phyloP scores from a whole-genome alignment of 805 yeast genomes.

The Isabelozyma heimii region DNA sequence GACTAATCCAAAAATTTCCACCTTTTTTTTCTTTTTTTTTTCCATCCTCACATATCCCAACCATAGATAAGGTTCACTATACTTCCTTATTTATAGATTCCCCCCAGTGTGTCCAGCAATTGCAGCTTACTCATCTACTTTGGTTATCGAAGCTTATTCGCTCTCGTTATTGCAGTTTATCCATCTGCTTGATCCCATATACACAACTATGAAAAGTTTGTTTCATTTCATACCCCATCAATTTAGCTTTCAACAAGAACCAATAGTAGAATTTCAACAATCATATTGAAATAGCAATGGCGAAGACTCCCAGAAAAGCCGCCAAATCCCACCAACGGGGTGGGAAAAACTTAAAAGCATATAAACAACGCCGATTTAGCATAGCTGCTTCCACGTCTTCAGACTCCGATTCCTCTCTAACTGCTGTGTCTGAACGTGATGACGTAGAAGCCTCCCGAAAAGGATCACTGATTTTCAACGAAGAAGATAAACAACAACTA shows the following conservation, averaged over 20 bases:
- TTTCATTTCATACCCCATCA: neutral
- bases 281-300: slow-evolving; percentile 15
- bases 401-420: slow-evolving; percentile 39
- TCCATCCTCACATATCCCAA: neutral
- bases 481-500: neutral
- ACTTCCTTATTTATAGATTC: neutral
- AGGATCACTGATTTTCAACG: slow-evolving; percentile 2
- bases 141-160: neutral
- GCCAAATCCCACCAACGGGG: slow-evolving; percentile 10
- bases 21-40: too few species aligned
- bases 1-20: neutral
- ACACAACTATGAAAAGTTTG: neutral
- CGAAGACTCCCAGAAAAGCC: slow-evolving; percentile 30
- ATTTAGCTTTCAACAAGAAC: neutral
- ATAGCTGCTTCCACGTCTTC: slow-evolving; percentile 32
- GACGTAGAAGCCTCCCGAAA: slow-evolving; percentile 8
- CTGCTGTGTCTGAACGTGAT: slow-evolving; percentile 34
- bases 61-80: too few species aligned
- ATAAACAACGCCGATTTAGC: slow-evolving; percentile 30
- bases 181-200: neutral
- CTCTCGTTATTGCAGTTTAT: neutral
- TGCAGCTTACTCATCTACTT: too few species aligned
- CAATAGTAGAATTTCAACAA: neutral
- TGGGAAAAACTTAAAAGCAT: slow-evolving; percentile 31
- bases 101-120: too few species aligned